Evolutionary conservation across 164 flowering plant species (phyloP), one percentile per base, ranked within the genome.

Genomic region (Litsea cubeba): DNA sequence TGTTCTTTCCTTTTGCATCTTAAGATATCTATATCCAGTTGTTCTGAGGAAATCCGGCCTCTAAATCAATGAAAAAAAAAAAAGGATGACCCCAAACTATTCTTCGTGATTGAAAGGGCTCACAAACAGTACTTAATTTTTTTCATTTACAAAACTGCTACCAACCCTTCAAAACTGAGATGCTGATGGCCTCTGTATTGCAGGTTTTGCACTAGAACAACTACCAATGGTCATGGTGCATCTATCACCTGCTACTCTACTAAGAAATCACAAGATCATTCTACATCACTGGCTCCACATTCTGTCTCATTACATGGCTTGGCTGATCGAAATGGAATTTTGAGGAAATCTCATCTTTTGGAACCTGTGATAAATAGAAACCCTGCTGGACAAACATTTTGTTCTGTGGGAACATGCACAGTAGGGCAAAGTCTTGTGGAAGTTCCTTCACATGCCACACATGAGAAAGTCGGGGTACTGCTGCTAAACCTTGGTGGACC

Each of bases 401-500:
- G 65, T 63, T 69, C 77, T 26, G 68, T 71, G 2, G 79, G 72
- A 71, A 50, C 71, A 25, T 79, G 76, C 58, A 46, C 75, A 28
- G 68, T 68, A 57, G 74, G 54, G 46, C 72, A 77, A 50, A 49
- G n/a, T 73, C 50, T 62, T 51, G 50, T 72, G n/a, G 91, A 76
- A 62, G 79, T 87, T 71, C 75, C 74, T 63, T 69, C 88, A 11
- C 81, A 78, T 65, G 77, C 75, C n/a, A 62, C 84, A 28, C 88
- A 91, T 18, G 98, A 96, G 69, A 96, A 87, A 75, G 78, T 96
- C 14, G 99, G 99, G 23, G 97, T 96, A 69, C 81, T 96, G 80
- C 97, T 96, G 72, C 75, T 96, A 71, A 96, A 96, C 82, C 95
- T 96, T 68, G 99, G 99, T 63, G 99, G 85, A 40, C 85, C 85